Evolutionary conservation across 2,329 filamentous ascomycete genomes (phyloP), one percentile per base, ranked within the genome.

Genomic region (Sarocladiaceae sp.): DNA sequence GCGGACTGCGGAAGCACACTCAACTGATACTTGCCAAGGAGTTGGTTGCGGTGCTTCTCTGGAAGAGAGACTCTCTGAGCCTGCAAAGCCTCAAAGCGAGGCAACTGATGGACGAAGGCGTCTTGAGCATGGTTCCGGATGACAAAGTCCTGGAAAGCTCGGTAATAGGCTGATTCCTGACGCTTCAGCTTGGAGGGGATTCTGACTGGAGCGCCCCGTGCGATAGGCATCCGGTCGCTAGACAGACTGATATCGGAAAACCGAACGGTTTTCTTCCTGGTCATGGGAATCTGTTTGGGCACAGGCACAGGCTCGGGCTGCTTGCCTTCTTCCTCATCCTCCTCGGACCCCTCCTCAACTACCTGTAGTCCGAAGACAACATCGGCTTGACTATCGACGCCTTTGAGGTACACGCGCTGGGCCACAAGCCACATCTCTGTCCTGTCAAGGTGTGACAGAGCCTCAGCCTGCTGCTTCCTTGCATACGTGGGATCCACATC

Each of bases 51-150:
- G 64, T 96, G 89, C 32, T 77, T 69, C 47, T 83, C 74, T 16
- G 77, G 74, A 46, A 89, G 77, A 34, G 83, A 88, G 45, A 90
- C 74, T 31, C 93, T 84, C 57, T 85, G 80, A 21, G 88, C 80
- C 60, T 96, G 91, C 39, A 96, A 73, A 19, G 88, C 88, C 60
- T 97, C 91, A 48, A 91, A 94, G 40, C 93, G 84, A 19, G 86
- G 78, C 46, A 88, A 80, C 33, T 88, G 84, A 62, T 95, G 86
- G 45, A 95, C 77, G 59, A 95, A 95, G 9, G 83, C 81, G 62
- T 97, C 93, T 15, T 73, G 69, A 44, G 73, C 71, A 46, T 78
- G 80, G 12, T 79, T 80, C 24, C 78, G 78, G 47, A 85, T 75
- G 35, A 82, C 69, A 52, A 87, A 76, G 57, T 84, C 81, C 53